Evolutionary conservation across 208 protist species (phyloP), one percentile per base, ranked within the genome.

Genomic region (Trypanosoma mega): DNA sequence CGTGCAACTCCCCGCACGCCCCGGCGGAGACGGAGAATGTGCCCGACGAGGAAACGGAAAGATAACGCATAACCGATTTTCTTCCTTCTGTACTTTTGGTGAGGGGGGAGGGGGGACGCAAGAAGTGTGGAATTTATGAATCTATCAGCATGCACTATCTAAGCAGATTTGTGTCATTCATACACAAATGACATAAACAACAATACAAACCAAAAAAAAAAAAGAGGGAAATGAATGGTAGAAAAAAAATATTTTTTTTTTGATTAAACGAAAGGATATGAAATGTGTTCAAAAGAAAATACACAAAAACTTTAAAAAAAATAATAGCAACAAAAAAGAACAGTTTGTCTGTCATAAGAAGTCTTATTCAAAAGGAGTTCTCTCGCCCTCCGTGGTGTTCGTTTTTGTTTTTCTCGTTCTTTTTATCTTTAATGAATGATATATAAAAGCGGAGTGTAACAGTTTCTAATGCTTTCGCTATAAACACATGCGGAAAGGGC

Each of bases 1-100:
- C 59, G 39, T 65, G 47, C 24, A 65, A 37, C 29, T 65, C 59
- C 5, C 50, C 51, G 37, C 46, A 43, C 31, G 55, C 44, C 5
- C 55, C 55, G 3, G 27, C 55, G 14, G 43, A 48, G 7, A 62
- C 55, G 29, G 55, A 62, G 31, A 62, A 62, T 9, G 55, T 23
- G 21, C 55, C 55, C 23, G 44, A 14, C 16, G 55, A 62, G 7
- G 55, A 62, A 2, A 62, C 55, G 7, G 55, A 62, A 16, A 62
- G 9, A 29, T 62, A 62, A 16, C 44, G 43, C 55, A 62, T 62
- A 24, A 1, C 24, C 14, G 23, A 6, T 36, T 4, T 6, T 20
- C 16, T 21, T 2, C 18, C 29, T 21, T n/a, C n/a, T n/a, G n/a
- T n/a, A n/a, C n/a, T n/a, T n/a, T n/a, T n/a, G n/a, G n/a, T n/a